Conservation (phyloP, 768 basidiomycete species). For the Amanita rubescens region DNA sequence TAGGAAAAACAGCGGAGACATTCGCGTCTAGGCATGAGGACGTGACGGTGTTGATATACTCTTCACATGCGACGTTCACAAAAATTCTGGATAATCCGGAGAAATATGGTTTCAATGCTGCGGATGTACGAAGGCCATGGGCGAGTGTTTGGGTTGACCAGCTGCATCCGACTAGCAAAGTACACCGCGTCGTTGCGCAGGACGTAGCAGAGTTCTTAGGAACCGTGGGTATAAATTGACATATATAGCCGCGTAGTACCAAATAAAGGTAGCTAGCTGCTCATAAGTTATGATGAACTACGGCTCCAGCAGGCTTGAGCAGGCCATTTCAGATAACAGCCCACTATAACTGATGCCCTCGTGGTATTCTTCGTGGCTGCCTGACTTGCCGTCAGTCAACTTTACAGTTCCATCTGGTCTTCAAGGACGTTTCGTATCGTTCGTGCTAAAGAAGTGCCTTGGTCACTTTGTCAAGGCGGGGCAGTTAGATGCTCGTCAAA, state of each 20-base stretch:
- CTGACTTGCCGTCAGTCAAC: slow-evolving; percentile 60
- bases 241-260: background rate
- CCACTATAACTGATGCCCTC: slow-evolving; percentile 29
- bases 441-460: slow-evolving; percentile 72
- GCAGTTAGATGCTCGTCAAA: slow-evolving; percentile 78
- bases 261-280: slow-evolving; percentile 3
- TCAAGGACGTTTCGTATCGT: slow-evolving; percentile 86
- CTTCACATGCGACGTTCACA: slow-evolving; percentile 38
- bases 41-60: slow-evolving; percentile 41
- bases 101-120: slow-evolving; percentile 28
- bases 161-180: slow-evolving; percentile 44
- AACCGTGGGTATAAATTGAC: slow-evolving; percentile 5
- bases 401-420: slow-evolving; percentile 62
- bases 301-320: background rate
- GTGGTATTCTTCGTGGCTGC: slow-evolving; percentile 55
- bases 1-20: slow-evolving; percentile 22
- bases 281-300: background rate
- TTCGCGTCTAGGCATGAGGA: slow-evolving; percentile 38
- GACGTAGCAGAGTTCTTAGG: slow-evolving; percentile 33
- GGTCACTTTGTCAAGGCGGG: slow-evolving; percentile 87
- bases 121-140: slow-evolving; percentile 23
- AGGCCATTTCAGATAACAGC: background rate
- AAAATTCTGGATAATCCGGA: slow-evolving; percentile 39
- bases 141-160: slow-evolving; percentile 45
- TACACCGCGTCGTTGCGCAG: slow-evolving; percentile 42